Evolutionary conservation across 768 basidiomycete species (phyloP).

Genomic region (Postia placenta): DNA sequence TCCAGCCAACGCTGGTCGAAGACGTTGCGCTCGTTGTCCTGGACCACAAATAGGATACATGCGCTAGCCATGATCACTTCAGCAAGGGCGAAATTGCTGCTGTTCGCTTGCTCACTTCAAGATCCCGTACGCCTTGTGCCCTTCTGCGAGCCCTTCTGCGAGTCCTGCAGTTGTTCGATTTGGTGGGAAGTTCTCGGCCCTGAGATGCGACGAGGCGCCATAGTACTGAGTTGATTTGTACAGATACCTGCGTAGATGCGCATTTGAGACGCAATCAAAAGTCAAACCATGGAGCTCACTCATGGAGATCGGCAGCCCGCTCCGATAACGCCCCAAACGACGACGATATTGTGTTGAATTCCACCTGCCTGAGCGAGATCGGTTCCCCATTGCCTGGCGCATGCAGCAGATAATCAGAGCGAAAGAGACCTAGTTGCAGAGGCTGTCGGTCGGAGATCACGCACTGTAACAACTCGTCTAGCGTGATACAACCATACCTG

Average conservation of each 20-base stretch:
- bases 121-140: slow-evolving; percentile 67
- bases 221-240: slow-evolving; percentile 62
- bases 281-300: slow-evolving; percentile 35
- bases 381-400: slow-evolving; percentile 29
- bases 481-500: slow-evolving; percentile 36
- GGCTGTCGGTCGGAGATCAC: slow-evolving; percentile 50
- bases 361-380: slow-evolving; percentile 80
- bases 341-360: slow-evolving; percentile 95
- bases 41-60: slow-evolving; percentile 82
- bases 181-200: slow-evolving; percentile 52
- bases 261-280: not conserved
- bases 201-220: slow-evolving; percentile 46
- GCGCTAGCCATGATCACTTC: slow-evolving; percentile 28
- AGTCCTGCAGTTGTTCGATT: slow-evolving; percentile 71
- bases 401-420: slow-evolving; percentile 93
- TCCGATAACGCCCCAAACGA: slow-evolving; percentile 84
- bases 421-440: slow-evolving; percentile 83
- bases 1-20: slow-evolving; percentile 92
- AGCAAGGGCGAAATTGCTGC: not conserved
- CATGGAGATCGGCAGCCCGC: slow-evolving; percentile 63
- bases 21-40: slow-evolving; percentile 83
- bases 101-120: slow-evolving; percentile 37
- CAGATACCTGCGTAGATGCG: slow-evolving; percentile 51
- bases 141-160: slow-evolving; percentile 70
- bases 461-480: not conserved